Evolutionary conservation across 2,329 filamentous ascomycete species (phyloP), one percentile per base, ranked within the genome.

Genomic region (Sclerotinia glacialis): DNA sequence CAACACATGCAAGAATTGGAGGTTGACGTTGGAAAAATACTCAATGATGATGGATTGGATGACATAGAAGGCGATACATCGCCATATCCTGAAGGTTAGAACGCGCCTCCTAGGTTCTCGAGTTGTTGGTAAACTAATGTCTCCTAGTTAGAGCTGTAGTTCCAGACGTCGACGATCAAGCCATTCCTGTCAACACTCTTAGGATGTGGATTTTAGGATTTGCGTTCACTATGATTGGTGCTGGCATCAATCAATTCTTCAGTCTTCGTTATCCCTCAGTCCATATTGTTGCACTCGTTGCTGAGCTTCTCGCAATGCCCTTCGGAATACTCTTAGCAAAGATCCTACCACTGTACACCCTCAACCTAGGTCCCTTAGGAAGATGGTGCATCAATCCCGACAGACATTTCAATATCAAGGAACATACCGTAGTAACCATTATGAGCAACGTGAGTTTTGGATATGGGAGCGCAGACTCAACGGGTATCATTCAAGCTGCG

Each of bases 321-420:
- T 64, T 72, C 37, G 70, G 70, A 8, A 62, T 65, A n/a, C 59
- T 68, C 14, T 64, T 73, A 18, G 67, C 69, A 87, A 74, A 89
- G 83, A 59, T 66, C 9, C 47, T 71, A 8, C 71, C 72, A 6
- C 59, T 68, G 16, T 61, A 67, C 14, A 69, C 55, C 11, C 53
- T 72, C 21, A 59, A 68, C 49, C 58, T 68, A 23, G 68, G 67
- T 21, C 59, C 55, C 28, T 42, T 70, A 76, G 11, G 80, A 78
- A 79, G 76, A 83, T 68, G 81, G 12, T 77, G 72, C 31, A 86
- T 83, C 80, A 82, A 80, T 46, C 77, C 89, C n/a, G 89, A 89
- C 66, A 86, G 86, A 0, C 86, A 87, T 0, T 90, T 90, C 77
- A 90, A 88, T 72, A 82, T 88, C 74, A 90, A 90, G 76, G 87